Evolutionary conservation across 225 moss, liverwort and hornwort genomes (phyloP).

Genomic region (Polytrichum formosum): DNA sequence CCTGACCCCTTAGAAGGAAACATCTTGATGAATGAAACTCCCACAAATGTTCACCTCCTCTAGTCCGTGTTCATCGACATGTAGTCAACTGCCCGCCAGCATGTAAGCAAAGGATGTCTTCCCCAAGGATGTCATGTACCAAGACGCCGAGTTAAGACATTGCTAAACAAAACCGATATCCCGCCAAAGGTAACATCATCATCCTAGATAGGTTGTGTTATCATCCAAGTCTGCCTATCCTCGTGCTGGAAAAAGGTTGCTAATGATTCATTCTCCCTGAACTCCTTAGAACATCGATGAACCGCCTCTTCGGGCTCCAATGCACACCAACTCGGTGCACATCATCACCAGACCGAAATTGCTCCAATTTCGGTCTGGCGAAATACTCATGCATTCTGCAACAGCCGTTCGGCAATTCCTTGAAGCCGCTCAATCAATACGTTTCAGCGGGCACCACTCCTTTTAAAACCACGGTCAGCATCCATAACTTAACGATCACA

Average conservation of each 20-base stretch:
- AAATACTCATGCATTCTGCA: no score
- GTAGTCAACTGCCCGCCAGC: neutral
- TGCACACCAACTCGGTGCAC: neutral
- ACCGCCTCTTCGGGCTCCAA: neutral
- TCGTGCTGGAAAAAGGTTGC: neutral
- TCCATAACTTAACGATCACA: no score
- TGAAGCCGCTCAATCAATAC: no score
- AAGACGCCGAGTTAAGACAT: neutral
- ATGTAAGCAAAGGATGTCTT: slow-evolving; percentile 1
- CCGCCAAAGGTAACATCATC: no score
- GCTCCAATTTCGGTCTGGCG: neutral
- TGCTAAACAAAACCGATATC: neutral
- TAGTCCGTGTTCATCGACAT: neutral
- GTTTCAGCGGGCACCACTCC: no score
- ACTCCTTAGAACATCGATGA: neutral
- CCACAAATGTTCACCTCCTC: neutral
- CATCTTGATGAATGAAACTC: slow-evolving; percentile 12
- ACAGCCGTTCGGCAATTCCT: no score
- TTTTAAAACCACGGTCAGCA: no score
- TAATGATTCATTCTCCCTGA: neutral
- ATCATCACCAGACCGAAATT: neutral
- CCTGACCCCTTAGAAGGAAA: slow-evolving; percentile 10
- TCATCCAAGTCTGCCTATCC: neutral
- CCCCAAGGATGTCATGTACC: neutral
- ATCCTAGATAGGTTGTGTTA: neutral